Evolutionary conservation across 495 filamentous ascomycete species (phyloP).

Genomic region (Ascodesmis nigricans): DNA sequence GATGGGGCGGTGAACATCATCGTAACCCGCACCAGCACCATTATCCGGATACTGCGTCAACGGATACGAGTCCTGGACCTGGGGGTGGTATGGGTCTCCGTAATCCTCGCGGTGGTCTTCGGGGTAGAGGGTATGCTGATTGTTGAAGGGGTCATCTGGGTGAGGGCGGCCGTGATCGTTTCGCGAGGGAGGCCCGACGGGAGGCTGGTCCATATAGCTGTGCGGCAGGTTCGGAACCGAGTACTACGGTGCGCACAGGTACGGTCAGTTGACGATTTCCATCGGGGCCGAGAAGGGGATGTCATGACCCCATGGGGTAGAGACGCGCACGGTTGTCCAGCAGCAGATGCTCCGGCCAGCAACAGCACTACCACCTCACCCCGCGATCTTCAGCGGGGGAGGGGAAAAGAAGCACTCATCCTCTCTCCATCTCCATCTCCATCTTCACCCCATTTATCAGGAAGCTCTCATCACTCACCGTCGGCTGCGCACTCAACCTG

Average conservation of each 20-base stretch:
- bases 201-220: constrained; percentile 14
- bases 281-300: background rate
- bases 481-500: constrained; percentile 16
- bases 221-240: constrained; percentile 18
- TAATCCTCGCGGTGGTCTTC: constrained; percentile 14
- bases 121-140: constrained; percentile 10
- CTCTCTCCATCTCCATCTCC: background rate
- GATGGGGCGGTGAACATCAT: constrained; percentile 27
- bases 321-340: constrained; percentile 1
- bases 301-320: background rate
- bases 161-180: constrained; percentile 7
- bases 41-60: background rate
- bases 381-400: too few species aligned
- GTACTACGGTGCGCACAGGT: constrained; percentile 8
- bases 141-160: constrained; percentile 2
- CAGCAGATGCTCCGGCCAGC: background rate
- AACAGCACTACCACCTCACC: background rate
- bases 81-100: constrained; percentile 11
- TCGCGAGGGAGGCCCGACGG: constrained; percentile 13
- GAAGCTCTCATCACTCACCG: constrained; percentile 12
- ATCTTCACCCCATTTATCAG: background rate
- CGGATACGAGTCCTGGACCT: constrained; percentile 2
- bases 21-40: constrained; percentile 4
- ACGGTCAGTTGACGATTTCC: constrained; percentile 1
- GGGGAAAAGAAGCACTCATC: background rate